Evolutionary conservation across 305 asterid species (phyloP), one percentile per base, ranked within the genome.

Genomic region (Andrographis paniculata): DNA sequence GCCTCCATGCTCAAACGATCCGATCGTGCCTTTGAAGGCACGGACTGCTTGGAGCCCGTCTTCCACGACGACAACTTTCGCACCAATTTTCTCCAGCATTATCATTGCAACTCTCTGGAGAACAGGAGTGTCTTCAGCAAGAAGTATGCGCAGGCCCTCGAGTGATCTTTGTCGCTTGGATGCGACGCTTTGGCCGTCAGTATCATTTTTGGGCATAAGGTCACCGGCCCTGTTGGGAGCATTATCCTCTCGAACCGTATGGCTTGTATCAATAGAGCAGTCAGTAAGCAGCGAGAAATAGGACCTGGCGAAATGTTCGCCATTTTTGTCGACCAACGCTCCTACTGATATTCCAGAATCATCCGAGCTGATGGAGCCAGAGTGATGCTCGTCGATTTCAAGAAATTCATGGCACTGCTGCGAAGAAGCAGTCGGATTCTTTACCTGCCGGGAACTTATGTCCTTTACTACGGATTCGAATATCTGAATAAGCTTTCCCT

Each of bases 31-130:
- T 46, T 66, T 75, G 20, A 87, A 76, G 39, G 92, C 82, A 40
- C 75, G 77, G 45, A 87, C 94, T 0, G 80, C 94, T 63, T 84
- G 94, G 49, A 71, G 17, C 48, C 97, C 97, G 30, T 87, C 95
- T 47, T 95, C 92, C 14, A 84, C 97, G 38, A 79, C 88, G 0
- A 71, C 66, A 22, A 84, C 94, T 61, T 71, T 58, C 16, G 97
- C 94, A 49, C 97, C 97, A 79, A 77, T 60, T 61, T 81, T 80
- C 66, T 87, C 92, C 66, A 87, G 74, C 95, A 87, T 87, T 69
- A 84, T 84, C 3, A 80, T 71, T 14, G 97, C 97, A 6, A 87
- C 95, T 72, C 86, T 81, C 68, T 87, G 97, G 9, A 87, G 95
- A 10, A 87, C 76, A 0, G 79, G 85, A 1, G 95, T 87, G 49